A percentile compares a stretch with the other conserved stretches of the same genome.
Evolutionary conservation across 148 eudicot species (phyloP).

Genomic region (Diospyros kaki): DNA sequence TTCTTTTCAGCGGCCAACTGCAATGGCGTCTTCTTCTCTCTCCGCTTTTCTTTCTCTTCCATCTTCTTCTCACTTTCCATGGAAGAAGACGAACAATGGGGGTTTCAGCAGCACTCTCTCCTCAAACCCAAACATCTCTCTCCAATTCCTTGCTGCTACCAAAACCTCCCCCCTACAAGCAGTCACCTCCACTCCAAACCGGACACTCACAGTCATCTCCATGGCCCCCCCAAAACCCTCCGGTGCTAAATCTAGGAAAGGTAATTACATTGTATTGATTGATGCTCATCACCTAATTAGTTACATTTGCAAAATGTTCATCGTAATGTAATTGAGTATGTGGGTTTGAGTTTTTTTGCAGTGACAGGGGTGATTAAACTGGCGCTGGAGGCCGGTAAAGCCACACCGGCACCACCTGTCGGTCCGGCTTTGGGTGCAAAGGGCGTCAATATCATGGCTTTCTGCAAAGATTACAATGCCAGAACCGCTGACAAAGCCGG

Average conservation of each 20-base stretch:
- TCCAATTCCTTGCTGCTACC: conserved; percentile 5
- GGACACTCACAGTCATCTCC: conserved; percentile 8
- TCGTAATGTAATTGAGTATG: no score
- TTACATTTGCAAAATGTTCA: no score
- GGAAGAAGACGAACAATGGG: background rate
- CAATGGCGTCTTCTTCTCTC: background rate
- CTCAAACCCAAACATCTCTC: conserved; percentile 8
- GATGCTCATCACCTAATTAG: no score
- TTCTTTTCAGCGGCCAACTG: no score
- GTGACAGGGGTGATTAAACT: conserved; percentile 89
- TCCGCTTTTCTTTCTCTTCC: background rate
- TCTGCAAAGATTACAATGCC: conserved; percentile 97
- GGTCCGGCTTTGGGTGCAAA: conserved; percentile 97
- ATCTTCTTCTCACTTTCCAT: background rate
- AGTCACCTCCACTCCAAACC: background rate
- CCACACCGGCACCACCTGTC: conserved; percentile 95
- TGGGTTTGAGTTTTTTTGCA: conserved; percentile 11
- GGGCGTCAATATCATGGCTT: conserved; percentile 91
- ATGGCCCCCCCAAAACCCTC: conserved; percentile 24
- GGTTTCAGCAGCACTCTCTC: background rate
- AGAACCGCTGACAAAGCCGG: conserved; percentile 93
- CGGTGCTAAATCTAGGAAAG: conserved; percentile 15
- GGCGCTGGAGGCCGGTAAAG: conserved; percentile 95
- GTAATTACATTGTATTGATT: no score
- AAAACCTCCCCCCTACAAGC: background rate